Conservation (phyloP, 129 eudicot genomes). For the Escallonia rubra region DNA sequence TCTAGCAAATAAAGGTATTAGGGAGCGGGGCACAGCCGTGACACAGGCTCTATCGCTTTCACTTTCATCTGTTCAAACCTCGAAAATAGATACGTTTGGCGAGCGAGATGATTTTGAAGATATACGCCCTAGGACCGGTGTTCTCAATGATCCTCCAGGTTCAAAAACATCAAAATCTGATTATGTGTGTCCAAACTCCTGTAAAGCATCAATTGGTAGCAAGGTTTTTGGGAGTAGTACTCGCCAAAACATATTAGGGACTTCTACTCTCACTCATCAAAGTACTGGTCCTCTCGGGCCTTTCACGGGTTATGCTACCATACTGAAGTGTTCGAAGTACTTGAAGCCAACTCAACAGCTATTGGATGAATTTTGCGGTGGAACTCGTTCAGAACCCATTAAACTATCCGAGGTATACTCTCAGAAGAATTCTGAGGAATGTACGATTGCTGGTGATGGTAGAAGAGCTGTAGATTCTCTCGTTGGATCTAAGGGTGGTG, state of each 20-base stretch:
- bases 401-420: slow-evolving; percentile 22
- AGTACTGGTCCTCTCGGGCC: slow-evolving; percentile 77
- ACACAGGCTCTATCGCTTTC: slow-evolving; percentile 59
- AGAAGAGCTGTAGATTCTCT: slow-evolving; percentile 1
- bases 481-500: slow-evolving; percentile 25
- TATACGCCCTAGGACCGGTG: not conserved
- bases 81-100: slow-evolving; percentile 7
- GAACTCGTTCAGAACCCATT: slow-evolving; percentile 22
- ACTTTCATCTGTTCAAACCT: slow-evolving; percentile 49
- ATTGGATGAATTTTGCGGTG: slow-evolving; percentile 55
- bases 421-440: slow-evolving; percentile 24
- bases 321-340: slow-evolving; percentile 65
- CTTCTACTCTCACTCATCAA: slow-evolving; percentile 31
- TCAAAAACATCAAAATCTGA: slow-evolving; percentile 21
- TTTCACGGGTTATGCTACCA: slow-evolving; percentile 77
- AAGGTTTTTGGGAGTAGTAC: slow-evolving; percentile 11
- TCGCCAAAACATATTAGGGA: slow-evolving; percentile 10
- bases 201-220: slow-evolving; percentile 16
- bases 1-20: slow-evolving; percentile 7
- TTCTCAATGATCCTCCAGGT: slow-evolving; percentile 8
- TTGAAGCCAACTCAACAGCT: slow-evolving; percentile 70
- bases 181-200: slow-evolving; percentile 17
- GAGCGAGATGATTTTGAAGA: slow-evolving; percentile 8
- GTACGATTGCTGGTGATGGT: slow-evolving; percentile 17
- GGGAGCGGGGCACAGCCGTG: slow-evolving; percentile 29